phyloP scores from a whole-genome alignment of 768 basidiomycete genomes.

The Agrocybe pediades region DNA sequence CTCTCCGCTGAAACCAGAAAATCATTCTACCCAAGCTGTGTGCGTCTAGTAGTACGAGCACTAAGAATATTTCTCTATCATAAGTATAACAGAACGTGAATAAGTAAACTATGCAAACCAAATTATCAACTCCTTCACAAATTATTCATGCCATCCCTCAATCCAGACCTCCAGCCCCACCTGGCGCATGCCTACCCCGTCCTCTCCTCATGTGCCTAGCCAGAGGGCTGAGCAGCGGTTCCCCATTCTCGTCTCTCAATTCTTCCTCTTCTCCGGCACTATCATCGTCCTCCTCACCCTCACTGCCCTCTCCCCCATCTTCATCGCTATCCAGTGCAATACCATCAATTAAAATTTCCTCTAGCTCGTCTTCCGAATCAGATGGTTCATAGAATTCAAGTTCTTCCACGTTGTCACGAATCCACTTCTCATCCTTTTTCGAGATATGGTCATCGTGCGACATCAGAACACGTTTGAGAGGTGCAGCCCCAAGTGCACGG shows the following conservation, averaged over 20 bases:
- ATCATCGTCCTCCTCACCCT: slow-evolving; percentile 28
- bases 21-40: no score
- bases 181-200: slow-evolving; percentile 5
- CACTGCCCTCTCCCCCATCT: slow-evolving; percentile 11
- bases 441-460: slow-evolving; percentile 45
- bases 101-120: no score
- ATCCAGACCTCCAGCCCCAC: slow-evolving; percentile 2
- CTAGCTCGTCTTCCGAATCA: slow-evolving; percentile 41
- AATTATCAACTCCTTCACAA: no score
- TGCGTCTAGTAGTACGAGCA: no score
- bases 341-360: slow-evolving; percentile 21
- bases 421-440: slow-evolving; percentile 48
- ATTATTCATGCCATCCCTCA: no score
- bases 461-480: slow-evolving; percentile 50
- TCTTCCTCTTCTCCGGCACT: slow-evolving; percentile 6
- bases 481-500: slow-evolving; percentile 38
- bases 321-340: slow-evolving; percentile 10
- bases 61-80: no score
- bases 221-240: slow-evolving; percentile 17
- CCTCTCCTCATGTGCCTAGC: slow-evolving; percentile 19
- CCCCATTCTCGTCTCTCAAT: slow-evolving; percentile 8
- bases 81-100: no score
- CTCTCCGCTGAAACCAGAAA: no score
- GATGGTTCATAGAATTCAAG: slow-evolving; percentile 63
- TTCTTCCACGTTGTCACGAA: slow-evolving; percentile 47